Evolutionary conservation across 768 basidiomycete species (phyloP).

Genomic region (Megacollybia marginata): DNA sequence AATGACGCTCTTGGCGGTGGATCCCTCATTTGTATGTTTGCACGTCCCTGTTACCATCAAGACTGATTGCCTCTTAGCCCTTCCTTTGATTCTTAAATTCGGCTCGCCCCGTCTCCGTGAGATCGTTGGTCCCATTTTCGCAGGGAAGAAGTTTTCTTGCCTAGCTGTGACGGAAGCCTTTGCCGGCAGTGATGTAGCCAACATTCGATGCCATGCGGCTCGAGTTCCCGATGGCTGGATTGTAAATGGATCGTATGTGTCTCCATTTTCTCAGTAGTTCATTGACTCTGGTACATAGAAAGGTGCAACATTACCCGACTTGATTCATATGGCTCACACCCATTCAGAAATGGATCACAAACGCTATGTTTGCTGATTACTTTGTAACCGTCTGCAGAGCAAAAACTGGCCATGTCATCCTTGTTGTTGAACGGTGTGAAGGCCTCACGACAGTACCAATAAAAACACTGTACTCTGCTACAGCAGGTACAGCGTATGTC

Average conservation of each 20-base stretch:
- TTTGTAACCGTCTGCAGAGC: slow-evolving; percentile 58
- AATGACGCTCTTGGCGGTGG: slow-evolving; percentile 62
- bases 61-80: slow-evolving; percentile 23
- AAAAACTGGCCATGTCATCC: slow-evolving; percentile 25
- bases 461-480: slow-evolving; percentile 80
- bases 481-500: slow-evolving; percentile 82
- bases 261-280: neutral
- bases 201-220: slow-evolving; percentile 64
- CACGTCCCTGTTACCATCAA: neutral
- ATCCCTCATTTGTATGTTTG: slow-evolving; percentile 23
- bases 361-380: slow-evolving; percentile 65
- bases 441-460: slow-evolving; percentile 44
- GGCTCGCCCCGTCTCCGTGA: slow-evolving; percentile 58
- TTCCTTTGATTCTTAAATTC: slow-evolving; percentile 78
- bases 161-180: slow-evolving; percentile 85
- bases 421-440: slow-evolving; percentile 24
- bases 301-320: slow-evolving; percentile 35
- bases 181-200: slow-evolving; percentile 69
- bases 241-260: slow-evolving; percentile 70
- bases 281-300: slow-evolving; percentile 2
- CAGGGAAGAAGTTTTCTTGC: slow-evolving; percentile 63
- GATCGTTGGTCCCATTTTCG: slow-evolving; percentile 49
- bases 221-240: slow-evolving; percentile 69
- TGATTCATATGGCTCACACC: neutral
- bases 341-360: slow-evolving; percentile 69